Conservation (phyloP, 352 stramenopile species). For the Phytophthora podocarpi region DNA sequence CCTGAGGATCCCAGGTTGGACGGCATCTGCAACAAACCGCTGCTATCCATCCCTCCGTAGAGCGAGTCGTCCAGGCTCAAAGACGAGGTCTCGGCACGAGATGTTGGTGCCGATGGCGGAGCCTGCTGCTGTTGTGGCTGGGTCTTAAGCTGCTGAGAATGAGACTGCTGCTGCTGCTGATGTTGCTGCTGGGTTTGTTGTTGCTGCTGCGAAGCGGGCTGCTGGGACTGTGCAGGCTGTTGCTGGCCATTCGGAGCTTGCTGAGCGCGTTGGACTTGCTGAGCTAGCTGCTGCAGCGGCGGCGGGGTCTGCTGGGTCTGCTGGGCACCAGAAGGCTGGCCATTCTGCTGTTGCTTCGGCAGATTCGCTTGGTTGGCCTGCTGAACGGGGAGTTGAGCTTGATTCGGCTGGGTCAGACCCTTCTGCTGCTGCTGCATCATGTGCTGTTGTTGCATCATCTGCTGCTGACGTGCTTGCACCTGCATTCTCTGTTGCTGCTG, state of each 20-base stretch:
- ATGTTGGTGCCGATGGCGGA: constrained; percentile 16
- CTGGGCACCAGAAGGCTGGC: constrained; percentile 14
- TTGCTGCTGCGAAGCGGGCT: constrained; percentile 27
- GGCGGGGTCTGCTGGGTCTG: constrained; percentile 34
- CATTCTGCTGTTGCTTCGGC: constrained; percentile 32
- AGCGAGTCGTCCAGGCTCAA: constrained; percentile 64
- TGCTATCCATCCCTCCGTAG: constrained; percentile 63
- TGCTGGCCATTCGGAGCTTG: constrained; percentile 24
- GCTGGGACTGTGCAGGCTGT: constrained; percentile 26
- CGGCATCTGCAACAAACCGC: constrained; percentile 61
- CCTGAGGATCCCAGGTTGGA: constrained; percentile 44
- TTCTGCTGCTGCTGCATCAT: constrained; percentile 47
- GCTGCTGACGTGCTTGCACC: constrained; percentile 49
- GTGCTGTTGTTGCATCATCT: constrained; percentile 55
- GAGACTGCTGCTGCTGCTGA: constrained; percentile 14
- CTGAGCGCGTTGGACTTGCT: constrained; percentile 39
- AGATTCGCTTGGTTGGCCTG: constrained; percentile 34
- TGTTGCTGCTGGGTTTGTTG: constrained; percentile 36
- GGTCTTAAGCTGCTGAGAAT: constrained; percentile 24
- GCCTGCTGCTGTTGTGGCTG: constrained; percentile 31
- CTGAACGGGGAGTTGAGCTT: constrained; percentile 22
- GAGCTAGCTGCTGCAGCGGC: constrained; percentile 36
- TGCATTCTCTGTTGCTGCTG: constrained; percentile 63
- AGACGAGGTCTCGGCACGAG: constrained; percentile 49
- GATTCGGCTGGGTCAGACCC: constrained; percentile 16